Percentiles rank a stretch among this genome's conserved stretches.
Evolutionary conservation across 495 filamentous ascomycete species (phyloP).

Genomic region (Penicillium coprophilum): DNA sequence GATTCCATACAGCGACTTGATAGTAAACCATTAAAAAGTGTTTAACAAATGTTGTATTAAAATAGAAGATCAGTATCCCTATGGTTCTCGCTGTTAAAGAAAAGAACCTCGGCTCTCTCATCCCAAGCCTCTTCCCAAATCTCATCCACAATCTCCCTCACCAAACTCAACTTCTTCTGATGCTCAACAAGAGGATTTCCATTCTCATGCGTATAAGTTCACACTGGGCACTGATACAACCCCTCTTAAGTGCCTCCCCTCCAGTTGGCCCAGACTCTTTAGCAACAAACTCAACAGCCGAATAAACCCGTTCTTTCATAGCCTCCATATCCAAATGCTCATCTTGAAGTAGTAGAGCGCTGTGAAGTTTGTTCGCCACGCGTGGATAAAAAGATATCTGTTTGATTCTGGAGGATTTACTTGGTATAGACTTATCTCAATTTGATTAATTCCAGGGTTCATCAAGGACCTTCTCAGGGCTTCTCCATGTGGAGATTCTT

Average conservation of each 20-base stretch:
- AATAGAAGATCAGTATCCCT: background rate
- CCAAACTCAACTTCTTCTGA: conserved; percentile 53
- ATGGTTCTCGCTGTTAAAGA: conserved; percentile 1
- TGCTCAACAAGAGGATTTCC: conserved; percentile 61
- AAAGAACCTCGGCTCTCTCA: background rate
- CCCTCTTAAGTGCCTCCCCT: conserved; percentile 54
- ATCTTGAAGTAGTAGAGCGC: conserved; percentile 62
- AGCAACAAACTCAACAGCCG: conserved; percentile 60
- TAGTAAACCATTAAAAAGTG: no score
- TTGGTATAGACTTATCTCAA: background rate
- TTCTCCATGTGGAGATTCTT: conserved; percentile 1
- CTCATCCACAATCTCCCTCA: conserved; percentile 50
- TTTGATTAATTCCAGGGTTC: background rate
- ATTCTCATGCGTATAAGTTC: conserved; percentile 64
- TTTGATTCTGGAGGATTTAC: background rate
- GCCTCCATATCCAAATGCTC: conserved; percentile 68
- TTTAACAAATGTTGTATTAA: no score
- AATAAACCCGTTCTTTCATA: conserved; percentile 55
- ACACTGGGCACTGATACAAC: conserved; percentile 67
- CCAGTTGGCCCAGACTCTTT: conserved; percentile 42
- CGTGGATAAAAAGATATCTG: background rate
- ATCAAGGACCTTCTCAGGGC: background rate
- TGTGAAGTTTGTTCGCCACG: conserved; percentile 27
- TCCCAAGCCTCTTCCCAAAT: conserved; percentile 39
- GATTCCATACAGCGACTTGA: no score